Base-by-base conservation (phyloP, 768 basidiomycete species). In the Tubosaeta sp. region DNA sequence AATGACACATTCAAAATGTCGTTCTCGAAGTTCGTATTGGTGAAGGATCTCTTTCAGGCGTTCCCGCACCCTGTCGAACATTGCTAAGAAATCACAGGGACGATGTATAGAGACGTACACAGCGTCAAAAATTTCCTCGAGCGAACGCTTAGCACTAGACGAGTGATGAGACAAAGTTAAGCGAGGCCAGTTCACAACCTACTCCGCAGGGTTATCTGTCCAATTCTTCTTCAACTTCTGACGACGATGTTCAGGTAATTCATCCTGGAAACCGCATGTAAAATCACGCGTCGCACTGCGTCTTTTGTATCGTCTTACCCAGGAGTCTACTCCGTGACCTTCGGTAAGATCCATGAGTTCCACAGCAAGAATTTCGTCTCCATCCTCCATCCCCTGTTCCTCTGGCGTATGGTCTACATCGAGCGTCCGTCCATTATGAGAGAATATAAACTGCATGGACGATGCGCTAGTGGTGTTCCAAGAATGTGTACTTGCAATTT, bases 311-410 rank as follows among this genome's bases (percentile, higher is more conserved):
- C 19, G 42, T 70, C 82, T 67, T 62, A 86, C 87, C 78, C 80
- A 79, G 58, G 80, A 77, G 55, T 88, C 85, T 33, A 79, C 67
- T 43, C 75, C 74, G 7, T 82, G 75, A 31, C 80, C 81, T 48
- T 86, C 83, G 7, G 91, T 93, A 59, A 94, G 75, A 65, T 94
- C 91, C 88, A 92, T 89, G 68, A 94, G 71, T 72, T 94, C 91
- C 17, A 93, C 86, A 13, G 91, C 91, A 46, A 91, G 73, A 65
- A 94, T 89, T 70, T 92, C 89, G 65, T 94, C 91, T 6, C 84
- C 84, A 59, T 91, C 88, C 61, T 94, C 91, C 76, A 94, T 87
- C 6, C 86, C 88, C 44, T 84, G 79, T 59, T 93, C 90, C 65
- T 93, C 91, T 22, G 90, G 86, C 10, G 91, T 91, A 65, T 86